Conservation (phyloP, 441 rosid species). For the Jatropha multifida region DNA sequence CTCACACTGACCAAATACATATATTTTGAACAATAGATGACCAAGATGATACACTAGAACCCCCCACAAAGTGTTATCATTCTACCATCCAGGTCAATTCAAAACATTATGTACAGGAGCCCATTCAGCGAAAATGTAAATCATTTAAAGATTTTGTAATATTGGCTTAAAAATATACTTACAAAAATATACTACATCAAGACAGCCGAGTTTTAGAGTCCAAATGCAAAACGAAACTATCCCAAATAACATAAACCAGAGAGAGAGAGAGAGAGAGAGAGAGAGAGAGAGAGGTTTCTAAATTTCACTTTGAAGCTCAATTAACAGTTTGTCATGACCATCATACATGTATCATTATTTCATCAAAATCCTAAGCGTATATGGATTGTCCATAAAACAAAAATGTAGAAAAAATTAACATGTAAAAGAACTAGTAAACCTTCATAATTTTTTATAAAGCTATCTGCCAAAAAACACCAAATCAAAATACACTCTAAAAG, state of each 20-base stretch:
- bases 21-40: neutral
- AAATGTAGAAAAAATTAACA: too few species aligned
- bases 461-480: too few species aligned
- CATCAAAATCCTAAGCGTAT: neutral
- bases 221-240: slow-evolving; percentile 39
- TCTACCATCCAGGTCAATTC: neutral
- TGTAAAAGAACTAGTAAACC: too few species aligned
- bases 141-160: neutral
- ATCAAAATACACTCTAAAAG: neutral
- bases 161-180: neutral
- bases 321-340: neutral
- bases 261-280: too few species aligned
- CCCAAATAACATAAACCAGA: slow-evolving; percentile 20
- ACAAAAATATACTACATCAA: neutral
- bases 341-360: too few species aligned
- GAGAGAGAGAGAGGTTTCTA: too few species aligned
- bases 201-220: neutral
- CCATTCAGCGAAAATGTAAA: neutral
- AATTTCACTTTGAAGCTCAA: neutral
- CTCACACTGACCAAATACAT: neutral
- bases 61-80: neutral
- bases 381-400: neutral
- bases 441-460: too few species aligned
- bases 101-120: neutral
- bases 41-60: neutral